Evolutionary conservation across 495 filamentous ascomycete species (phyloP).

Genomic region (Hamigera avellanea): DNA sequence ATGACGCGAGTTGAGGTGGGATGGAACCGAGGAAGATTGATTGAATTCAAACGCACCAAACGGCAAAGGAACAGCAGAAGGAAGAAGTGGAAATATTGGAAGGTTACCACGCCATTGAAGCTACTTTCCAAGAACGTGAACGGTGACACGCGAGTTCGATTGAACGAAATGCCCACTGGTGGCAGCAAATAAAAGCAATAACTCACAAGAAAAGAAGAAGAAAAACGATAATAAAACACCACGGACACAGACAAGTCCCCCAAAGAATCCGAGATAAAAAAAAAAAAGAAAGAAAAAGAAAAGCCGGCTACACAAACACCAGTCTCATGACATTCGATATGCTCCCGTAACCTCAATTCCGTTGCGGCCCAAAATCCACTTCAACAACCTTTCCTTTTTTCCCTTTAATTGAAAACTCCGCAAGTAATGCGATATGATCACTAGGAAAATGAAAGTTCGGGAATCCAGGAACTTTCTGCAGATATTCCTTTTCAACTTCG

Average conservation of each 20-base stretch:
- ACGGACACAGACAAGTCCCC: not conserved
- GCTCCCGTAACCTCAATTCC: conserved; percentile 34
- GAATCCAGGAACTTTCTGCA: conserved; percentile 84
- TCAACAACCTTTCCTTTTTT: conserved; percentile 74
- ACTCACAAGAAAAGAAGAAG: conserved; percentile 8
- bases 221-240: not conserved
- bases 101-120: conserved; percentile 12
- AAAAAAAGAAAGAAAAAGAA: conserved; percentile 13
- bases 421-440: conserved; percentile 87
- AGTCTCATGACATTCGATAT: conserved; percentile 15
- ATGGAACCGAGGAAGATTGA: conserved; percentile 20
- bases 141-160: conserved; percentile 7
- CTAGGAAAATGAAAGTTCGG: conserved; percentile 96
- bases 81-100: conserved; percentile 2
- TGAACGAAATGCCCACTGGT: conserved; percentile 6
- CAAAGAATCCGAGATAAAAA: not conserved
- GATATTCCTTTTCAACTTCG: conserved; percentile 80
- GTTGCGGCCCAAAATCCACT: conserved; percentile 49
- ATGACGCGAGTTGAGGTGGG: conserved; percentile 21
- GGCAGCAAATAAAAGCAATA: conserved; percentile 9
- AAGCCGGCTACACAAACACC: conserved; percentile 32
- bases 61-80: no score
- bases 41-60: conserved; percentile 5
- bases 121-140: conserved; percentile 13
- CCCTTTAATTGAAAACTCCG: conserved; percentile 83